Conservation (phyloP, 2,329 filamentous ascomycete genomes). For the Exserohilum turcica region DNA sequence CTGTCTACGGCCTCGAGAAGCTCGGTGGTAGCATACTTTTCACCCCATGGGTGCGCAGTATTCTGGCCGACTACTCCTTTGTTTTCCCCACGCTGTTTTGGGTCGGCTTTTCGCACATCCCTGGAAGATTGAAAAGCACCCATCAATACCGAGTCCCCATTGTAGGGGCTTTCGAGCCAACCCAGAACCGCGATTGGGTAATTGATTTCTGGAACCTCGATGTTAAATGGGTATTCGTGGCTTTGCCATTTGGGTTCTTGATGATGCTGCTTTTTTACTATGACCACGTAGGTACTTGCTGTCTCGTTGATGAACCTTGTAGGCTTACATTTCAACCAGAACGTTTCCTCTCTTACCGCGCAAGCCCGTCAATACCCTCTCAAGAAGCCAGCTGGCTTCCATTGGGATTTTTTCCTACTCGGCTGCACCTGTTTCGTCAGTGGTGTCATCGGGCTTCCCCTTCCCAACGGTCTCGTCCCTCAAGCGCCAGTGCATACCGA, state of each 20-base stretch:
- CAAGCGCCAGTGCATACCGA: conserved; percentile 64
- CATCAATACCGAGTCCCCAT: conserved; percentile 52
- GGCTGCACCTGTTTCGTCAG: conserved; percentile 59
- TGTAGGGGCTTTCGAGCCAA: conserved; percentile 55
- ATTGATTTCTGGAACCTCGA: conserved; percentile 61
- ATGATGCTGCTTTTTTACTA: conserved; percentile 63
- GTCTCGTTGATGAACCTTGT: too few species aligned
- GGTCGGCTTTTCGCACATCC: conserved; percentile 60
- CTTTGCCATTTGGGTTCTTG: conserved; percentile 59
- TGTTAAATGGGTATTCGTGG: conserved; percentile 59
- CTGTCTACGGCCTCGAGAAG: conserved; percentile 57
- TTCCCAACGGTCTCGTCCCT: conserved; percentile 61
- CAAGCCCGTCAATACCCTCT: conserved; percentile 60
- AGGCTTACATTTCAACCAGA: conserved; percentile 30
- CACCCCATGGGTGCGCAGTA: conserved; percentile 51
- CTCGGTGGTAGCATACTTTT: conserved; percentile 55
- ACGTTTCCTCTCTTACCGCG: conserved; percentile 59
- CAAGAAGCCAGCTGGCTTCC: conserved; percentile 61
- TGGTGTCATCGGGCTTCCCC: conserved; percentile 58
- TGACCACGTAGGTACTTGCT: conserved; percentile 52
- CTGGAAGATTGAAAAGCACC: conserved; percentile 52
- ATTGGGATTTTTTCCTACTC: conserved; percentile 64
- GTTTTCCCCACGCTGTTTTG: conserved; percentile 57
- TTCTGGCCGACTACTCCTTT: conserved; percentile 60
- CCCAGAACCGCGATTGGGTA: conserved; percentile 54